A percentile compares a stretch with the other conserved stretches of the same genome.
phyloP scores from a whole-genome alignment of 2,329 filamentous ascomycete genomes.

The Cladosporium sp. region DNA sequence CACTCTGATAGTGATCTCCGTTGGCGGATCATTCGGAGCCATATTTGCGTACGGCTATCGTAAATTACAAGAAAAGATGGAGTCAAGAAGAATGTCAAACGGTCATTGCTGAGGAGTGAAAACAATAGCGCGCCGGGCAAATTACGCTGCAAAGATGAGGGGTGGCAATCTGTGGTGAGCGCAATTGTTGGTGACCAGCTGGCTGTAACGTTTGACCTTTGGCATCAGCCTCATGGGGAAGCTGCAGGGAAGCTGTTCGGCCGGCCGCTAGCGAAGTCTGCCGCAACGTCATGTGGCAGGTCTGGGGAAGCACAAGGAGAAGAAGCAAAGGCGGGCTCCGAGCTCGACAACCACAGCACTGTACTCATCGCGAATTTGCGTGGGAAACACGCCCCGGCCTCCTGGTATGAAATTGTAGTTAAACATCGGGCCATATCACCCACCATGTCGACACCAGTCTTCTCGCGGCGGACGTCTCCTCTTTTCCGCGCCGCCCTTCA shows the following conservation, averaged over 20 bases:
- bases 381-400: too few relatives aligned
- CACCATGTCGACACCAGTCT: slow-evolving; percentile 2
- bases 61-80: too few relatives aligned
- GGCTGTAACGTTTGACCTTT: not conserved
- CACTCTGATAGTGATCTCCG: slow-evolving; percentile 24
- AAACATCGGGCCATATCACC: too few relatives aligned
- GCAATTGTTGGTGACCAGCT: not conserved
- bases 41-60: slow-evolving; percentile 11
- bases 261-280: not conserved
- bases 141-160: not conserved
- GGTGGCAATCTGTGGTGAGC: not conserved
- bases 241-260: not conserved
- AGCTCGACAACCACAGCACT: too few relatives aligned
- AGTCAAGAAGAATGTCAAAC: too few relatives aligned
- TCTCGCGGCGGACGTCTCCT: slow-evolving; percentile 6
- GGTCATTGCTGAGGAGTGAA: too few relatives aligned
- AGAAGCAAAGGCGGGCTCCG: not conserved
- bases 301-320: not conserved
- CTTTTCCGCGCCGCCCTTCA: slow-evolving; percentile 9
- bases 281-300: not conserved
- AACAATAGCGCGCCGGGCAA: too few relatives aligned
- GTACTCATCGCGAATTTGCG: too few relatives aligned
- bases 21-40: slow-evolving; percentile 27
- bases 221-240: not conserved
- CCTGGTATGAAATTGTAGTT: not conserved